A percentile compares a stretch with the other conserved stretches of the same genome.
These are phyloP conservation scores for Geranium incanum DNA, from an alignment of 441 rosid species.

Conservation along the genomic window DNA sequence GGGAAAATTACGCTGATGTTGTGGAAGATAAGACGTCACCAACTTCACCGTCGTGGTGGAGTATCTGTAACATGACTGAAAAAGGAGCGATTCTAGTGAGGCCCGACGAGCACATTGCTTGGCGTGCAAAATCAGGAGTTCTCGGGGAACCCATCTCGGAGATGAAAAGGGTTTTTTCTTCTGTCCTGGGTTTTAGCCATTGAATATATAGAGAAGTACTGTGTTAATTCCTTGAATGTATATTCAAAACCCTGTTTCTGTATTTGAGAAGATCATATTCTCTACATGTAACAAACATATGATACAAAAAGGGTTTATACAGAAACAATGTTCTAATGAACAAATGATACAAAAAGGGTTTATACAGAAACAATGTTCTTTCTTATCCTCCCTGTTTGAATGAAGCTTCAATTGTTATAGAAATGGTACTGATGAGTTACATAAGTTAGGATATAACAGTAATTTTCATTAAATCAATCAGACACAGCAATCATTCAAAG, in stretches of 20 bases:
- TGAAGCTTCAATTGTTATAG: background rate
- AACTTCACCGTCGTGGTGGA: constrained; percentile 64
- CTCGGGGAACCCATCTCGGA: constrained; percentile 33
- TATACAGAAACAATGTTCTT: background rate
- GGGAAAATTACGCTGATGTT: constrained; percentile 51
- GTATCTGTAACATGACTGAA: constrained; percentile 54
- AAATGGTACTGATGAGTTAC: background rate
- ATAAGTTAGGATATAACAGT: background rate
- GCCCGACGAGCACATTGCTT: constrained; percentile 81
- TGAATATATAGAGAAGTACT: background rate
- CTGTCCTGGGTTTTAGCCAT: constrained; percentile 34
- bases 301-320: background rate
- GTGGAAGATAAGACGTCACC: constrained; percentile 39
- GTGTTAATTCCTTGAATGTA: background rate
- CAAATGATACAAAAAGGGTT: background rate
- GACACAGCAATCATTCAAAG: background rate
- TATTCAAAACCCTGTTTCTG: background rate
- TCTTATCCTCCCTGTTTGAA: background rate
- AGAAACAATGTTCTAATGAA: background rate
- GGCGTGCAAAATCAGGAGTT: constrained; percentile 51
- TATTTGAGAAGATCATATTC: background rate
- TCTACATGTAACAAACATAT: background rate
- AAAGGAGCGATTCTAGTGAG: constrained; percentile 67
- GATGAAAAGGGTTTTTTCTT: constrained; percentile 50
- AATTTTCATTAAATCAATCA: background rate